Base-by-base conservation (phyloP, 805 yeast genomes). In the Pichia phayaonensis region DNA sequence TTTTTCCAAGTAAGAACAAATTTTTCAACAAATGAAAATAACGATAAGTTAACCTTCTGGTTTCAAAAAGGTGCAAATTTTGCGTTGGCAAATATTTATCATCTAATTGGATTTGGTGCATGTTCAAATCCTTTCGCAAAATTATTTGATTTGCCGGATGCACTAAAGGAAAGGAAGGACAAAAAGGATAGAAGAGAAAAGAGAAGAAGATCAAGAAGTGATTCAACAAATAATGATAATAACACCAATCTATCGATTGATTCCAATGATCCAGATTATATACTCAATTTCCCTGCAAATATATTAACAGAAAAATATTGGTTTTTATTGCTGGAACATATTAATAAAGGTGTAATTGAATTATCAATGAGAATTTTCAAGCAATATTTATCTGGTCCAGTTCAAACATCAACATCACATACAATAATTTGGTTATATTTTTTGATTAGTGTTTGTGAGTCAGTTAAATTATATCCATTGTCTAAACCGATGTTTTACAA, bases 381-480 rank as follows among this genome's bases (percentile, higher is more conserved):
- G 55, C 82, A 81, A 52, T 86, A 84, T 60, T 64, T 84, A 38
- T 71, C 74, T 51, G 92, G 94, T 0, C 94, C 95, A 2, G 72
- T 79, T 42, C 80, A 83, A 52, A 76, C 83, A 10, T 80, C 87
- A 1, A 74, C 85, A 4, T 83, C 90, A 13, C 95, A 87, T 70
- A 72, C 83, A 3, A 72, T 86, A 43, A 84, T 89, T 1, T 86
- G 92, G 89, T 66, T 85, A 8, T 85, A 87, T 60, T 88, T 85
- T 59, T 66, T 87, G 22, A 69, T 81, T 13, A 74, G 92, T 0
- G 68, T 84, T 27, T 84, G 86, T 2, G 74, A 79, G 52, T 80
- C 84, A 8, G 63, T 75, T 7, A 68, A 71, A 39, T 66, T 65
- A 42, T 66, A 66, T 44, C 82, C 84, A 2, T 63, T 67, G 12